A percentile compares a stretch with the other conserved stretches of the same genome.
Evolutionary conservation across 352 stramenopile species (phyloP).

Genomic region (Phytopythium ostracodes): DNA sequence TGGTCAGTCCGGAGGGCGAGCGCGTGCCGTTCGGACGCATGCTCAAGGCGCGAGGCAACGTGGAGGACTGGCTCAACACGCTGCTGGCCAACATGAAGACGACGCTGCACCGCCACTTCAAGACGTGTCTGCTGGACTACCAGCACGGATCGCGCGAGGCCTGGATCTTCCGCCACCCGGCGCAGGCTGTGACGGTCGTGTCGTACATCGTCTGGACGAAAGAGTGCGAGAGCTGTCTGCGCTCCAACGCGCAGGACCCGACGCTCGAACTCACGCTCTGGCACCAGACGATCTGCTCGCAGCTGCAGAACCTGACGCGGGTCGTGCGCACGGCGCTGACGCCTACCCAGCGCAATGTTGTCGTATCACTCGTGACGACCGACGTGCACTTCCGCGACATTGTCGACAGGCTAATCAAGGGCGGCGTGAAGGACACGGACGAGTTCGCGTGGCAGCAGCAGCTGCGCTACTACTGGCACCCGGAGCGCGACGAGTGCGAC

Average conservation of each 20-base stretch:
- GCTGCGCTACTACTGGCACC: conserved; percentile 71
- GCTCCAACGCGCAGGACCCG: conserved; percentile 43
- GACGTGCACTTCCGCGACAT: conserved; percentile 80
- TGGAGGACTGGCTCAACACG: conserved; percentile 85
- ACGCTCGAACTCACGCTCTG: conserved; percentile 48
- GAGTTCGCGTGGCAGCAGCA: conserved; percentile 80
- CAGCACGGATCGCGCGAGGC: conserved; percentile 69
- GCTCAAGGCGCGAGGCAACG: conserved; percentile 78
- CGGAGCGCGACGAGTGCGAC: conserved; percentile 56
- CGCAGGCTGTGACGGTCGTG: conserved; percentile 88
- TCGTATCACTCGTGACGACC: conserved; percentile 70
- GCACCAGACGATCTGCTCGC: conserved; percentile 64
- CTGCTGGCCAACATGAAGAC: conserved; percentile 73
- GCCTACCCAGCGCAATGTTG: conserved; percentile 43
- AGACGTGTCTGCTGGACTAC: conserved; percentile 85
- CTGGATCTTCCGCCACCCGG: conserved; percentile 87
- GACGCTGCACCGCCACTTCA: conserved; percentile 66
- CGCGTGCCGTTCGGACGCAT: conserved; percentile 64
- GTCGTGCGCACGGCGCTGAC: conserved; percentile 61
- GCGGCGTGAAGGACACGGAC: conserved; percentile 36
- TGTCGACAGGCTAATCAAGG: conserved; percentile 53
- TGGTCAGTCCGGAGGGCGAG: conserved; percentile 81
- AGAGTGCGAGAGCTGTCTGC: conserved; percentile 67
- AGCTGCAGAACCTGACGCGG: conserved; percentile 60
- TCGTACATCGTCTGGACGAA: conserved; percentile 86